These are phyloP conservation scores for Neurospora sp. DNA, from an alignment of 2,329 filamentous ascomycete genomes.

Conservation along the genomic window DNA sequence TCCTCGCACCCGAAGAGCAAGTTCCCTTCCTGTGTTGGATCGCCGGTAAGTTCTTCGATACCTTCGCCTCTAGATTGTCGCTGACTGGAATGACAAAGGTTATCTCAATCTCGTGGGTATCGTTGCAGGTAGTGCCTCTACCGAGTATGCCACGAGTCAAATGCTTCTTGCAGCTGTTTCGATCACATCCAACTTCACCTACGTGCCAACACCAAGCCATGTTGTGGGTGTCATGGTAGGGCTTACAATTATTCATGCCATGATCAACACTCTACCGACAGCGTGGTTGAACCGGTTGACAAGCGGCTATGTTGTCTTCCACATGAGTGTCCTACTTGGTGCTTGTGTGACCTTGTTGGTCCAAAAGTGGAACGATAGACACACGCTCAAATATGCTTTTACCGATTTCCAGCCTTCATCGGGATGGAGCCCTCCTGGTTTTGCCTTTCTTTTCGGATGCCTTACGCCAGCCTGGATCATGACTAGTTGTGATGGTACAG, in stretches of 20 bases:
- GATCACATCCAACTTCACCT: constrained; percentile 37
- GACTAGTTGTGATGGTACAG: constrained; percentile 31
- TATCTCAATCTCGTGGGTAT: constrained; percentile 44
- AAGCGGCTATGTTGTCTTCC: constrained; percentile 47
- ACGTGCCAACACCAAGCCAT: constrained; percentile 33
- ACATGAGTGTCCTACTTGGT: constrained; percentile 39
- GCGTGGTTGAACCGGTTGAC: constrained; percentile 50
- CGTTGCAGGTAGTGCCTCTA: constrained; percentile 43
- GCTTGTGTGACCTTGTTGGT: constrained; percentile 41
- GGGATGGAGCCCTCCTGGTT: constrained; percentile 44
- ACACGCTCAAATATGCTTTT: constrained; percentile 43
- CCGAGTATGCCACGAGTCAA: constrained; percentile 46
- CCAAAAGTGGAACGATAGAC: constrained; percentile 36
- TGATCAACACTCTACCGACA: constrained; percentile 45
- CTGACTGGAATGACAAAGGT: constrained; percentile 21
- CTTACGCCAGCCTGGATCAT: constrained; percentile 50
- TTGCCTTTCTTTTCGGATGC: constrained; percentile 51
- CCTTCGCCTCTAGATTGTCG: not conserved
- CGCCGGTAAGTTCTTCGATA: constrained; percentile 10
- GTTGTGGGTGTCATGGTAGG: constrained; percentile 46
- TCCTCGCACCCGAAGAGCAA: constrained; percentile 34
- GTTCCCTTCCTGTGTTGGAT: constrained; percentile 39
- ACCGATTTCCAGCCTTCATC: constrained; percentile 40
- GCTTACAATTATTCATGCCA: constrained; percentile 38
- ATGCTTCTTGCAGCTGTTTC: constrained; percentile 46